These are phyloP conservation scores for Graphium sp. DNA, from an alignment of 2,329 filamentous ascomycete species.

Conservation along the genomic window DNA sequence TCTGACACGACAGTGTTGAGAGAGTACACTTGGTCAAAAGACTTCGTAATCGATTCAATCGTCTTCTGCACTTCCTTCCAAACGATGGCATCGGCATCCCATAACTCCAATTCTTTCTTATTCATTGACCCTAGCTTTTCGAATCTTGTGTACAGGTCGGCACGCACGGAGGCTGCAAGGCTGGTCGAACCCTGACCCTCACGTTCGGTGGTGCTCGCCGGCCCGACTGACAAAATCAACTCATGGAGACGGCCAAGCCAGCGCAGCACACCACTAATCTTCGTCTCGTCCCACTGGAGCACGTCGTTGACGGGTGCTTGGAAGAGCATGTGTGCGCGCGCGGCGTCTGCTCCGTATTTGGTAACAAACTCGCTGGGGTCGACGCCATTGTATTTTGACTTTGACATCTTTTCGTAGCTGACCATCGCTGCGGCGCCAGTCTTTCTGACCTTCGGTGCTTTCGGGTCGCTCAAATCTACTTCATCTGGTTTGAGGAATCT, in stretches of 20 bases:
- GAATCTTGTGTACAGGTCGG: conserved; percentile 18
- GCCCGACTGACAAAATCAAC: too few relatives aligned
- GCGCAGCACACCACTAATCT: conserved; percentile 65
- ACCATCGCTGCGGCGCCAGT: conserved; percentile 42
- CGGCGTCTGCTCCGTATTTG: conserved; percentile 68
- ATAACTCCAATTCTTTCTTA: conserved; percentile 15
- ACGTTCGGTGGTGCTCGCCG: too few relatives aligned
- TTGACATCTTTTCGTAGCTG: conserved; percentile 84
- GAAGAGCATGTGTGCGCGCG: conserved; percentile 75
- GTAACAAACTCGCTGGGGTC: conserved; percentile 59
- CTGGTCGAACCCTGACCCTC: too few relatives aligned
- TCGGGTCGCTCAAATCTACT: conserved; percentile 42
- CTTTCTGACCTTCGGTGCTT: conserved; percentile 41
- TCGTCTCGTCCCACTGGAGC: conserved; percentile 73
- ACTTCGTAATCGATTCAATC: conserved; percentile 48
- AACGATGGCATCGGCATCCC: conserved; percentile 30
- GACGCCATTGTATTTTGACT: conserved; percentile 85
- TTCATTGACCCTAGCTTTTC: conserved; percentile 13
- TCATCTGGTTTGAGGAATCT: conserved; percentile 64
- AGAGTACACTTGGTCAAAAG: conserved; percentile 55
- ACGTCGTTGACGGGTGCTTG: conserved; percentile 72
- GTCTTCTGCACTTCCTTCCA: conserved; percentile 53
- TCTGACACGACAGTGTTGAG: conserved; percentile 76
- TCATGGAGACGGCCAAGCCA: conserved; percentile 60
- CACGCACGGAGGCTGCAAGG: conserved; percentile 13